Evolutionary conservation across 495 filamentous ascomycete species (phyloP).

Genomic region (Viridothelium virens): DNA sequence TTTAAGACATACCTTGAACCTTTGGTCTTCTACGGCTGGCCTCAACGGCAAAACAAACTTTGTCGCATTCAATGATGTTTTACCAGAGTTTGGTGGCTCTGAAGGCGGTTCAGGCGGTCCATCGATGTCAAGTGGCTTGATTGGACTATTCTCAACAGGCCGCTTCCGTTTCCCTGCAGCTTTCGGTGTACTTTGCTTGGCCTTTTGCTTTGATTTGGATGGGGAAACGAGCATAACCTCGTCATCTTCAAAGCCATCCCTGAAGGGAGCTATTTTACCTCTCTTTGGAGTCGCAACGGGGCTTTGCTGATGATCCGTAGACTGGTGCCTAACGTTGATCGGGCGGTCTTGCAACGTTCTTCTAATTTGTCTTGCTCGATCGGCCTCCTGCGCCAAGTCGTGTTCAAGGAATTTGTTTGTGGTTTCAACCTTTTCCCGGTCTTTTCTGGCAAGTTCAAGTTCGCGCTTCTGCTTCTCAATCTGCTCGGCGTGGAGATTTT

Average conservation of each 20-base stretch:
- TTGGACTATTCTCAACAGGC: conserved; percentile 46
- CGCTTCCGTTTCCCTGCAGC: conserved; percentile 57
- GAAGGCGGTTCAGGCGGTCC: conserved; percentile 25
- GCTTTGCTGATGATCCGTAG: conserved; percentile 13
- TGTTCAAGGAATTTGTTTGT: conserved; percentile 59
- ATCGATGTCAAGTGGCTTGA: conserved; percentile 45
- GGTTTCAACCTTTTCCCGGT: conserved; percentile 54
- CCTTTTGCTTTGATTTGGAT: conserved; percentile 41
- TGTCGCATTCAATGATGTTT: conserved; percentile 19
- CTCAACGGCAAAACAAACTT: conserved; percentile 26
- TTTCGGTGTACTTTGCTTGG: conserved; percentile 51
- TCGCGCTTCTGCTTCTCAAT: conserved; percentile 48
- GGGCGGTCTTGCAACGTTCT: conserved; percentile 30
- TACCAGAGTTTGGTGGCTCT: conserved; percentile 16
- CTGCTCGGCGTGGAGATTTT: conserved; percentile 49
- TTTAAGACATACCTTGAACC: conserved; percentile 29
- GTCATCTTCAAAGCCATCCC: conserved; percentile 68
- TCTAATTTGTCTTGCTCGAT: conserved; percentile 26
- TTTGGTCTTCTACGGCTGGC: conserved; percentile 33
- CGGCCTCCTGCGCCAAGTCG: conserved; percentile 53
- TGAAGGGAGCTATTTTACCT: conserved; percentile 44
- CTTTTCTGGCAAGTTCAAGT: conserved; percentile 47
- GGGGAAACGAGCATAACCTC: conserved; percentile 56
- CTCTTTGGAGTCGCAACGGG: conserved; percentile 53
- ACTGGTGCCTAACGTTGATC: conserved; percentile 15